phyloP scores from a whole-genome alignment of 257 asterid species.

The Solanum bukasovii region DNA sequence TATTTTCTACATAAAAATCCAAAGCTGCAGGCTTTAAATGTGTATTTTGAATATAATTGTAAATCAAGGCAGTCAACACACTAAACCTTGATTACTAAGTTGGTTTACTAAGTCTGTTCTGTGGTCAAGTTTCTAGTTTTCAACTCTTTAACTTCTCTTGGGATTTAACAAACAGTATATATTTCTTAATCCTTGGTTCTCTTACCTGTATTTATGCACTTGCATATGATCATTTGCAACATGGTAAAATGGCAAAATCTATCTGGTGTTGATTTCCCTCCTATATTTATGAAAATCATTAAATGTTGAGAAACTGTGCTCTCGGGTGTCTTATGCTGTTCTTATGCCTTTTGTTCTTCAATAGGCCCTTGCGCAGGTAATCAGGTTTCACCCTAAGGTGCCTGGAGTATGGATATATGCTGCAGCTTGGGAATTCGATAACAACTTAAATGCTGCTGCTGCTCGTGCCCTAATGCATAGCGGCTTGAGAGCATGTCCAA shows the following conservation, averaged over 20 bases:
- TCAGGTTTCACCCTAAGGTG: constrained; percentile 87
- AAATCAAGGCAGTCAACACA: background rate
- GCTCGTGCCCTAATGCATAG: constrained; percentile 90
- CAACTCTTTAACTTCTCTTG: background rate
- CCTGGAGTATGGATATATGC: constrained; percentile 94
- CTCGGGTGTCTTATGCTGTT: background rate
- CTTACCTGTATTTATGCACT: background rate
- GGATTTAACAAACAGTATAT: background rate
- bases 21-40: background rate
- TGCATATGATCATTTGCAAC: background rate
- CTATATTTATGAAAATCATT: background rate
- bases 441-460: constrained; percentile 71
- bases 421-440: constrained; percentile 95
- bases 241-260: background rate
- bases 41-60: background rate
- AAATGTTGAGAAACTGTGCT: background rate
- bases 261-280: background rate
- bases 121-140: background rate
- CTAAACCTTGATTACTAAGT: background rate
- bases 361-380: constrained; percentile 73
- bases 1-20: background rate
- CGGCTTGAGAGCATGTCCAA: constrained; percentile 88
- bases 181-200: background rate
- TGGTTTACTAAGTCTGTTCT: background rate
- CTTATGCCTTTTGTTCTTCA: constrained; percentile 1